These are phyloP conservation scores for Starmerella stellata DNA, from an alignment of 805 yeast genomes.

Conservation along the genomic window DNA sequence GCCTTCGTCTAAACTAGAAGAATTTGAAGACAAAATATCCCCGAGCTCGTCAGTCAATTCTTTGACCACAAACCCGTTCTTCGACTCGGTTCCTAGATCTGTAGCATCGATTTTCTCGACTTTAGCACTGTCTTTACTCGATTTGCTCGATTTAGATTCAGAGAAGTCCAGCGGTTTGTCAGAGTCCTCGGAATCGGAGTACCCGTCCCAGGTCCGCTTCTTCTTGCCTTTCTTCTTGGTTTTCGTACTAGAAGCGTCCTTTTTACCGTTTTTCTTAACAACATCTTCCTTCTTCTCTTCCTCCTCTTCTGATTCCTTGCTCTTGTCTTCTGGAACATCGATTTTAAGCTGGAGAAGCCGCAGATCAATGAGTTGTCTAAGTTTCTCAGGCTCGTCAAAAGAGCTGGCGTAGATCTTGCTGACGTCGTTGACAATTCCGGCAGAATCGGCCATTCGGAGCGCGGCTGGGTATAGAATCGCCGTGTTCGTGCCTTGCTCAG, in stretches of 20 bases:
- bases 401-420: constrained; percentile 21
- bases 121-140: constrained; percentile 1
- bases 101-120: constrained; percentile 8
- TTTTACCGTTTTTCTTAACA: constrained; percentile 12
- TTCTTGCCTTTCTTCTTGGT: constrained; percentile 22
- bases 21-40: constrained; percentile 23
- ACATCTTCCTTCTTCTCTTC: background rate
- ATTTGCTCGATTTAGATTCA: constrained; percentile 13
- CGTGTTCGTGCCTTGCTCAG: constrained; percentile 29
- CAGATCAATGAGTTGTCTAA: constrained; percentile 17
- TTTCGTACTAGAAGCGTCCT: constrained; percentile 11
- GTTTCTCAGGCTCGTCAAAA: constrained; percentile 12
- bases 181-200: constrained; percentile 30
- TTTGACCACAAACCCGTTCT: constrained; percentile 44
- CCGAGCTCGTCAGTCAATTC: constrained; percentile 41
- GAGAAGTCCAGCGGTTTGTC: constrained; percentile 41
- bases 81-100: constrained; percentile 29
- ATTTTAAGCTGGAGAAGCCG: constrained; percentile 13
- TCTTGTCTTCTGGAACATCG: background rate
- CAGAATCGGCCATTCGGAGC: constrained; percentile 23
- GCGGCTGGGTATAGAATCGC: constrained; percentile 23
- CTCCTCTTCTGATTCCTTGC: background rate
- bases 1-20: constrained; percentile 7
- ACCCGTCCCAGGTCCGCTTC: constrained; percentile 44
- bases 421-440: constrained; percentile 20